Percentiles rank a stretch among this genome's conserved stretches.
Conservation (phyloP, 2,329 filamentous ascomycete genomes). For the Xylariaceae sp. region DNA sequence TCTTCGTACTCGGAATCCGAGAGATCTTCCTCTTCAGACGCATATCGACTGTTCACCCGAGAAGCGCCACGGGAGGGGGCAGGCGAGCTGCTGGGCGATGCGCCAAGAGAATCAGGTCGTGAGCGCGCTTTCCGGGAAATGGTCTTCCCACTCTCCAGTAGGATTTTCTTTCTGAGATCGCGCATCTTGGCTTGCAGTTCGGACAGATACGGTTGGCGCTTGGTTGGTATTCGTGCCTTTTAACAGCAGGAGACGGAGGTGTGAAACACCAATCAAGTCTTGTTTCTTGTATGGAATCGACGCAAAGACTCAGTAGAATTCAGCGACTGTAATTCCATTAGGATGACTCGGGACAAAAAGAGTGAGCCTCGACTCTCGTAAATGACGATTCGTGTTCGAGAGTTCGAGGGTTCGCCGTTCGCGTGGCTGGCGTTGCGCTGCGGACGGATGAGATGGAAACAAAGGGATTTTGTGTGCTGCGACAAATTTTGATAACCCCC, state of each 20-base stretch:
- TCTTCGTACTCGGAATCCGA: conserved; percentile 51
- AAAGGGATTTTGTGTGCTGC: conserved; percentile 7
- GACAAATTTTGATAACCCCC: conserved; percentile 9
- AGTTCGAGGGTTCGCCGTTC: background rate
- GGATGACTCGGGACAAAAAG: conserved; percentile 18
- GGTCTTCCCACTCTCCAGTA: conserved; percentile 66
- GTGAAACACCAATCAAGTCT: conserved; percentile 23
- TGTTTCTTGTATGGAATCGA: conserved; percentile 26
- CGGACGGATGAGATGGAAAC: background rate
- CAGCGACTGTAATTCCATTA: conserved; percentile 29
- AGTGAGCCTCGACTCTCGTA: background rate
- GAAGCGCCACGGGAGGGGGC: conserved; percentile 54
- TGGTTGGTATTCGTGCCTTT: background rate
- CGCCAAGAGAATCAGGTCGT: conserved; percentile 48
- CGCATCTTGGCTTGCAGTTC: conserved; percentile 42
- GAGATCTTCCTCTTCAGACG: conserved; percentile 57
- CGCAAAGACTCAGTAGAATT: conserved; percentile 18
- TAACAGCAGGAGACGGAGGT: background rate
- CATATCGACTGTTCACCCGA: conserved; percentile 54
- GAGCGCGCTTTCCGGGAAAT: conserved; percentile 62
- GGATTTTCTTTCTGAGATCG: conserved; percentile 61
- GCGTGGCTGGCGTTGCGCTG: background rate
- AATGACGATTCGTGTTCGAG: background rate
- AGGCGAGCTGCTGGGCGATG: conserved; percentile 54
- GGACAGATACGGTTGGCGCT: background rate